These are phyloP conservation scores for Stephanodiscus minutulus DNA, from an alignment of 108 stramenopile species.

Conservation along the genomic window DNA sequence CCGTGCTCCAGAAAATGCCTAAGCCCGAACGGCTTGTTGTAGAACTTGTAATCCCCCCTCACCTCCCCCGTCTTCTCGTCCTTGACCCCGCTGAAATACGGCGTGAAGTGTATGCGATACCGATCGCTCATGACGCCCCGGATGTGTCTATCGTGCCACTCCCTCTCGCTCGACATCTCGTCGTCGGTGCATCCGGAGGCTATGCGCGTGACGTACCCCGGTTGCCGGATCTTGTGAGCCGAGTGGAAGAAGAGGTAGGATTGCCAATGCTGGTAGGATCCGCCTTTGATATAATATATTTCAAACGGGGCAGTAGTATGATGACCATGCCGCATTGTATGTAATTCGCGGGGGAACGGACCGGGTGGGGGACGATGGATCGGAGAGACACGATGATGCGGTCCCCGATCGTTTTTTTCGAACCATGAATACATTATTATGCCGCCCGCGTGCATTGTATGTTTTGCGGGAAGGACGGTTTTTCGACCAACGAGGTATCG, in stretches of 20 bases:
- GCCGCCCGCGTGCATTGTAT: too few species aligned
- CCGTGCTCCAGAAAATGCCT: constrained; percentile 71
- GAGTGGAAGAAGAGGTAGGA: constrained; percentile 80
- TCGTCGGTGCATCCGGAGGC: constrained; percentile 68
- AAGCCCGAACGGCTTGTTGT: constrained; percentile 87
- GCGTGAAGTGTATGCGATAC: constrained; percentile 82
- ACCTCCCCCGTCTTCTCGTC: constrained; percentile 49
- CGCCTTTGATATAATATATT: constrained; percentile 4
- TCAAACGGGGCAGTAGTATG: too few species aligned
- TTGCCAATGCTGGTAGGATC: constrained; percentile 82
- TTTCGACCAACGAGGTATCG: too few species aligned
- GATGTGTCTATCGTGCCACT: constrained; percentile 46
- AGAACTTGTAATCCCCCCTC: constrained; percentile 81
- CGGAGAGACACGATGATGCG: too few species aligned
- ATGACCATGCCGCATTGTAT: background rate
- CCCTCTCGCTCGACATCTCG: constrained; percentile 19
- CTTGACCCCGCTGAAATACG: constrained; percentile 62
- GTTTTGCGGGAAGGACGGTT: too few species aligned
- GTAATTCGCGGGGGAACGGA: too few species aligned
- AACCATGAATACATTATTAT: too few species aligned
- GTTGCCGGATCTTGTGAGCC: constrained; percentile 67
- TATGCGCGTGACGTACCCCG: constrained; percentile 81
- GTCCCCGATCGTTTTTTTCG: too few species aligned
- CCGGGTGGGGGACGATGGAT: too few species aligned
- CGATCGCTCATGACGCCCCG: constrained; percentile 37